These are phyloP conservation scores for Eucalyptus tenuipes DNA, from an alignment of 345 rosid species.

Conservation along the genomic window DNA sequence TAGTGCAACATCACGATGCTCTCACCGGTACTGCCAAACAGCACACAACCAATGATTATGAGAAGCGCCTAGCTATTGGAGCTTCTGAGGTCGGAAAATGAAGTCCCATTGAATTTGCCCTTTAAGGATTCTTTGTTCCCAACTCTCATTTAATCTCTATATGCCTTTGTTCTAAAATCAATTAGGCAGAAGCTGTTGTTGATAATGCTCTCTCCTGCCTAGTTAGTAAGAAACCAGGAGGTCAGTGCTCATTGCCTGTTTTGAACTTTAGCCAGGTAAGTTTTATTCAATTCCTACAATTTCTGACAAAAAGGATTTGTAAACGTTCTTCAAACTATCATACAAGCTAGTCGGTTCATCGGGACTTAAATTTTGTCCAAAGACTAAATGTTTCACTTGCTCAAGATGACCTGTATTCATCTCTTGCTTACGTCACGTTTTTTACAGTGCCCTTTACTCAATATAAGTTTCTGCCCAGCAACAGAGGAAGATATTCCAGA, in stretches of 20 bases:
- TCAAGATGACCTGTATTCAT: neutral
- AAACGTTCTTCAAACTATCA: neutral
- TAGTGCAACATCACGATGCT: conserved; percentile 87
- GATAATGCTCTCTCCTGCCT: conserved; percentile 55
- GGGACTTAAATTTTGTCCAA: neutral
- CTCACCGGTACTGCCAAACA: conserved; percentile 78
- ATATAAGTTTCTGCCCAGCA: conserved; percentile 76
- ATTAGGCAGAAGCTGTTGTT: conserved; percentile 50
- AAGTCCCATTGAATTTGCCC: neutral
- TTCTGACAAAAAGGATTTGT: neutral
- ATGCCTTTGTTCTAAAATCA: neutral
- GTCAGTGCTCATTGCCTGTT: conserved; percentile 23
- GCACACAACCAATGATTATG: conserved; percentile 74
- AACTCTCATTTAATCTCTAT: neutral
- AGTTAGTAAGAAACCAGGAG: conserved; percentile 18
- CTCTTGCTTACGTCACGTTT: neutral
- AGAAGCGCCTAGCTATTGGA: conserved; percentile 57
- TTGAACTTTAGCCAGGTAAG: conserved; percentile 42
- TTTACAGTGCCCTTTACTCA: conserved; percentile 64
- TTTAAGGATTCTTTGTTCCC: neutral
- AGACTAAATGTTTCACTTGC: neutral
- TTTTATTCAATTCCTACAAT: neutral
- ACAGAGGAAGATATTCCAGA: conserved; percentile 43
- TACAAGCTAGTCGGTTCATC: neutral
- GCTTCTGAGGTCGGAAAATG: conserved; percentile 41